Evolutionary conservation across 345 rosid species (phyloP), one percentile per base, ranked within the genome.

Genomic region (Lumnitzera racemosa): DNA sequence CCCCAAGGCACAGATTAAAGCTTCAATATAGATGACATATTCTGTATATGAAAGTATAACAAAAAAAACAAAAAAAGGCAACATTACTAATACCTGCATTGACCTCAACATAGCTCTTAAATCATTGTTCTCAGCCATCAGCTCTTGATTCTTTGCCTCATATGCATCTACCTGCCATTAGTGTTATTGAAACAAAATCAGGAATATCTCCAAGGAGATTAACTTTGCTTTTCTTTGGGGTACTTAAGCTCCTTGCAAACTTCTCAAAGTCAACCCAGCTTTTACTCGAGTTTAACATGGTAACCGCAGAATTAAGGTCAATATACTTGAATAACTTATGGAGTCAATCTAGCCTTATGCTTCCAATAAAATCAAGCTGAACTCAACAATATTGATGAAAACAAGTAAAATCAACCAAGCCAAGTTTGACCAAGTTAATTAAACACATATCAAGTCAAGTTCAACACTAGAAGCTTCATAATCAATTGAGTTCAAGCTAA

Each of bases 141-240:
- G 70, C 72, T 94, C 96, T 72, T 94, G 99, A 74, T 88, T 90
- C 77, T 90, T 90, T 27, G 86, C 79, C 67, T 94, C 99, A 65
- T 84, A 90, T 43, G 97, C 90, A 88, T 94, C 99, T 54, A 94
- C 96, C 99, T 94, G 75, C 36, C 49, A 64, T 63, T 5, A 70
- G 55, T 47, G 61, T 15, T 25, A 52, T 27, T 14, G 14, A 31
- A 0, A 20, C 23, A 41, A 14, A 24, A 24, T 49, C 13, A 49
- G 6, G 49, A 49, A 49, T 27, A 5, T 27, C 31, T 27, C 31
- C 31, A 27, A 27, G 31, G 0, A 27, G 31, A 27, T 5, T 27
- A 27, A 27, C 31, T 27, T 27, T 27, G 31, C 5, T 27, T 27
- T 27, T 27, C 31, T 27, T 27, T 27, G 31, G 31, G 3, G 31